Evolutionary conservation across 1,284 basidiomycete species (phyloP), one percentile per base, ranked within the genome.

Genomic region (Sutorius eximius): DNA sequence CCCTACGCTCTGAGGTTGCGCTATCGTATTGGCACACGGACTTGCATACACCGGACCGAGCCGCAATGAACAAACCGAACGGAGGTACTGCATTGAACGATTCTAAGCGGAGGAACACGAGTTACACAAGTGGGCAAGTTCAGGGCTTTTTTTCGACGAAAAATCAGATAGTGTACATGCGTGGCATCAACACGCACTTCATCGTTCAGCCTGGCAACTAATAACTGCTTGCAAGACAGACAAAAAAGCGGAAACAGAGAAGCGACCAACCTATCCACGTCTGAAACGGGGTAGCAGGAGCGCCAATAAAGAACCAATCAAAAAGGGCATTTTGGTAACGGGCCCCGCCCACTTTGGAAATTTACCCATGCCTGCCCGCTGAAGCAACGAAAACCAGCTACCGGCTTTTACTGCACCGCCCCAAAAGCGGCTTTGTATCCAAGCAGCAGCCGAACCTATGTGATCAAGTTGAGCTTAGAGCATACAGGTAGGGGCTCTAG

Each of bases 311-410:
- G 45, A 12, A 0, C 45, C 43, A 8, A 24, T 1, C 15, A 51
- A 3, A 12, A 45, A 0, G 2, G 42, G 51, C 5, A 37, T 4
- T 12, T 44, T 57, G 22, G 18, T 20, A n/a, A 24, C 27, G 5
- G 34, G 3, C n/a, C 34, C 30, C 37, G 30, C 34, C 51, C 61
- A 63, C 38, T 20, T 22, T 0, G 59, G 60, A 0, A 45, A 22
- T 7, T 3, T 3, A 5, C 60, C 60, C 62, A 53, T 63, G 1
- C 51, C 61, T 6, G 53, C 63, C 6, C 53, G 49, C 27, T 65
- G 62, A 3, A 63, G 52, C 34, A 20, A 18, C 9, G 63, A 33
- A 41, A 63, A 63, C 55, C 55, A 63, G n/a, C 51, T 53, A 1
- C 45, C 43, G 3, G 51, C 0, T 29, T 24, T 9, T 20, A 63